phyloP scores from a whole-genome alignment of 192 early-diverging fungal species.

The Backusella macrospora region DNA sequence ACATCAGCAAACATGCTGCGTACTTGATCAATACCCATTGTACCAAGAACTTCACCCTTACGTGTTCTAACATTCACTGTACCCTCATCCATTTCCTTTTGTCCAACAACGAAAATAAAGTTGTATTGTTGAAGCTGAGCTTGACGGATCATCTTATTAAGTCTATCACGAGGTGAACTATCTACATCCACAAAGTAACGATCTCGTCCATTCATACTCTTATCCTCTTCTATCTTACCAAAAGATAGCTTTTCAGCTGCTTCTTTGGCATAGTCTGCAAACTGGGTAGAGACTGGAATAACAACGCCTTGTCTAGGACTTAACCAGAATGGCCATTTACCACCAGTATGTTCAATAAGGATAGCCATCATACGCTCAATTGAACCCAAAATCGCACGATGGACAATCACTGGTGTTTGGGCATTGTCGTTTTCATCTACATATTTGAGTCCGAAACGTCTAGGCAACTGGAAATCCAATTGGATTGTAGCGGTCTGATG shows the following conservation, averaged over 20 bases:
- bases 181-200: constrained; percentile 85
- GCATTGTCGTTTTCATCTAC: constrained; percentile 62
- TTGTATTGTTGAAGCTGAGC: constrained; percentile 86
- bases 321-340: constrained; percentile 95
- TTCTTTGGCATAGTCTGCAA: constrained; percentile 69
- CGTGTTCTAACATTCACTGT: constrained; percentile 76
- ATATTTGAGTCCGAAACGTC: constrained; percentile 81
- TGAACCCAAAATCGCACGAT: constrained; percentile 87
- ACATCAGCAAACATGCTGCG: constrained; percentile 58
- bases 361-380: constrained; percentile 97
- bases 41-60: constrained; percentile 62
- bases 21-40: constrained; percentile 63
- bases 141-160: constrained; percentile 79
- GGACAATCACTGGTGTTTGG: constrained; percentile 90
- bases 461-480: constrained; percentile 93
- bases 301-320: constrained; percentile 89
- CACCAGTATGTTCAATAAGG: constrained; percentile 88
- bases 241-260: constrained; percentile 46
- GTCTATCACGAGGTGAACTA: constrained; percentile 57
- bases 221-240: constrained; percentile 47
- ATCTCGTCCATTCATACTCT: constrained; percentile 27
- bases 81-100: constrained; percentile 68
- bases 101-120: constrained; percentile 86
- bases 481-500: constrained; percentile 97
- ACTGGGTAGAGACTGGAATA: constrained; percentile 66